Base-by-base conservation (phyloP, 192 early-diverging fungal species). In the Piromyces sp. region DNA sequence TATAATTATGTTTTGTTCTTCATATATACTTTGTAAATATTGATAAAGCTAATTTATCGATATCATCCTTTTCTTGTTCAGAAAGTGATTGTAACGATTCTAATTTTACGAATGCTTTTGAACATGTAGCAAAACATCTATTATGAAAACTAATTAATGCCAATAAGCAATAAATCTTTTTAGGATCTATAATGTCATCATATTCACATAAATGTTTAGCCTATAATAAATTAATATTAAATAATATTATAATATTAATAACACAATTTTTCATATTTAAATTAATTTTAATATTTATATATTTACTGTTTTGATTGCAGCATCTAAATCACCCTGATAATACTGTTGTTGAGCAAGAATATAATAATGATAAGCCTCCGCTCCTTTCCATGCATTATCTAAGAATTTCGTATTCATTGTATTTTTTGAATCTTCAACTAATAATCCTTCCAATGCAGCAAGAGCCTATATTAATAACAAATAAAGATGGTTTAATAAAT, bases 281-380 rank as follows among this genome's bases (percentile, higher is more conserved):
- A n/a, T n/a, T n/a, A n/a, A n/a, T n/a, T n/a, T n/a, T n/a, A n/a
- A n/a, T n/a, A n/a, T 36, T 80, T 31, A 80, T 83, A 9, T 16
- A 36, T 80, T 40, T 85, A 91, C 89, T 26, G 90, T 90, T 30
- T 84, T 85, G 30, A 90, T 86, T 7, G 89, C 86, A 0, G 79
- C 83, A 26, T 85, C 84, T 14, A 87, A 58, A 79, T 89, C 86
- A 26, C 90, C 90, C 1, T 81, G 81, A 81, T 91, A 91, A 81
- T 88, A 90, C 79, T 91, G 90, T 30, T 87, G 82, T 79, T 91
- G 90, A 2, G 87, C 86, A 5, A 90, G 83, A 30, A 90, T 81
- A 83, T 90, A 90, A 79, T 86, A 89, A 83, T 91, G 90, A 51
- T 88, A 90, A 30, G 89, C 90, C 80, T 91, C 90, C 13, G 90